phyloP scores from a whole-genome alignment of 1,139 yeast species.

The Yamadazyma epiphylla region DNA sequence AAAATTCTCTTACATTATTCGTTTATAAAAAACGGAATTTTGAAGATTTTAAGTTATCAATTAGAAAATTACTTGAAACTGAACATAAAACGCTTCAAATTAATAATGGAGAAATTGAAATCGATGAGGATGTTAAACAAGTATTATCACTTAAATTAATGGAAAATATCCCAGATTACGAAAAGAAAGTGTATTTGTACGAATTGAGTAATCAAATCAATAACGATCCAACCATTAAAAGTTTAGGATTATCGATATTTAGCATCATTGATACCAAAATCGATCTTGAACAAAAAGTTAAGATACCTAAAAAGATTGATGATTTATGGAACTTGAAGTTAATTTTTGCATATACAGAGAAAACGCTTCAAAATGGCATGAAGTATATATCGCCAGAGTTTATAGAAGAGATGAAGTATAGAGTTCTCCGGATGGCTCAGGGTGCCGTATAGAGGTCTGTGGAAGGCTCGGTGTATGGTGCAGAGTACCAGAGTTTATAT shows the following conservation, averaged over 20 bases:
- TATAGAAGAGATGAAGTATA: constrained; percentile 48
- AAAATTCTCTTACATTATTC: constrained; percentile 42
- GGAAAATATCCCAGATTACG: constrained; percentile 26
- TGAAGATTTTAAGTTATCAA: constrained; percentile 33
- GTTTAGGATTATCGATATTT: constrained; percentile 32
- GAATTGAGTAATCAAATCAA: constrained; percentile 18
- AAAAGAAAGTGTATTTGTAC: constrained; percentile 30
- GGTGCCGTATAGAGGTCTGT: no score
- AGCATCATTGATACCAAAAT: constrained; percentile 55
- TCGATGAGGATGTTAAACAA: constrained; percentile 21
- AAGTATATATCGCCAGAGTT: constrained; percentile 46
- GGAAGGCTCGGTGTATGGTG: no score
- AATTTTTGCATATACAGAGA: constrained; percentile 60
- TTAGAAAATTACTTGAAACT: constrained; percentile 33
- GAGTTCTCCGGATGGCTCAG: no score
- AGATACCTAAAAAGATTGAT: constrained; percentile 42
- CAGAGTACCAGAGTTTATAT: no score
- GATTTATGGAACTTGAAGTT: constrained; percentile 67
- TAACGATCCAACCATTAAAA: constrained; percentile 14
- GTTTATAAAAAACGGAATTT: constrained; percentile 47
- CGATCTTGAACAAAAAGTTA: constrained; percentile 46
- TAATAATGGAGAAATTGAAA: constrained; percentile 24
- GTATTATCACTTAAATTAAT: constrained; percentile 18
- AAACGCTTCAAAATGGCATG: constrained; percentile 25
- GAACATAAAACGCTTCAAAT: constrained; percentile 29